Percentiles rank a stretch among this genome's conserved stretches.
These are phyloP conservation scores for Brassica balearica DNA, from an alignment of 441 rosid genomes.

Conservation along the genomic window DNA sequence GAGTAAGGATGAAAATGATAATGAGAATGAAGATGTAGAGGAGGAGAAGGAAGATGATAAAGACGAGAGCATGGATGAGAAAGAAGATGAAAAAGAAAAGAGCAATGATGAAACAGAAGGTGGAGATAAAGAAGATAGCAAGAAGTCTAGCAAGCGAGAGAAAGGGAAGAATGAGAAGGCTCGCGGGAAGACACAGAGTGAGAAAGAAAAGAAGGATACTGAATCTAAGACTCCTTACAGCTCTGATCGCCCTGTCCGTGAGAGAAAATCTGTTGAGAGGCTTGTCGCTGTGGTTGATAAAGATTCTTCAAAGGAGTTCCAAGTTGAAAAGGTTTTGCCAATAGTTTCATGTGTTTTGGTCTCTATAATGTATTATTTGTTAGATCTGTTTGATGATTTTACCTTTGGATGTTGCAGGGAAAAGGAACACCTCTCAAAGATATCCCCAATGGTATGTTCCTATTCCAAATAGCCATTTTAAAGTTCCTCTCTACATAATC, in stretches of 20 bases:
- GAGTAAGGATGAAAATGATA: slow-evolving; percentile 29
- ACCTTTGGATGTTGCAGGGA: slow-evolving; percentile 65
- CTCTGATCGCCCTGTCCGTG: slow-evolving; percentile 84
- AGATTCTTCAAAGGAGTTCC: slow-evolving; percentile 70
- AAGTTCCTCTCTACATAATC: slow-evolving; percentile 1
- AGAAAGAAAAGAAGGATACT: slow-evolving; percentile 52
- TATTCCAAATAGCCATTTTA: slow-evolving; percentile 11
- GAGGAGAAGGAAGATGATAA: slow-evolving; percentile 30
- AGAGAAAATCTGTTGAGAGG: slow-evolving; percentile 90
- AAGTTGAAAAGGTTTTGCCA: slow-evolving; percentile 69
- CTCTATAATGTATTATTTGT: slow-evolving; percentile 18
- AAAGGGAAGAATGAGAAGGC: slow-evolving; percentile 56
- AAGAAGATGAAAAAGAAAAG: slow-evolving; percentile 31
- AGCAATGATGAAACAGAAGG: slow-evolving; percentile 37
- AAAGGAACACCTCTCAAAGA: slow-evolving; percentile 80
- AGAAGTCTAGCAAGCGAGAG: slow-evolving; percentile 51
- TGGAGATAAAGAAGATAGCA: slow-evolving; percentile 41
- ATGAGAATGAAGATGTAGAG: slow-evolving; percentile 31
- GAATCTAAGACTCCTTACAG: slow-evolving; percentile 68
- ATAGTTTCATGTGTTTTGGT: slow-evolving; percentile 8
- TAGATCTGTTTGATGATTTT: slow-evolving; percentile 22
- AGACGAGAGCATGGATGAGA: slow-evolving; percentile 32
- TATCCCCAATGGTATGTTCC: slow-evolving; percentile 81
- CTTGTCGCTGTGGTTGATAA: slow-evolving; percentile 78
- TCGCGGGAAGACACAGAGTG: slow-evolving; percentile 52